Conservation (phyloP, 2,329 filamentous ascomycete species). For the Periconia digitata region DNA sequence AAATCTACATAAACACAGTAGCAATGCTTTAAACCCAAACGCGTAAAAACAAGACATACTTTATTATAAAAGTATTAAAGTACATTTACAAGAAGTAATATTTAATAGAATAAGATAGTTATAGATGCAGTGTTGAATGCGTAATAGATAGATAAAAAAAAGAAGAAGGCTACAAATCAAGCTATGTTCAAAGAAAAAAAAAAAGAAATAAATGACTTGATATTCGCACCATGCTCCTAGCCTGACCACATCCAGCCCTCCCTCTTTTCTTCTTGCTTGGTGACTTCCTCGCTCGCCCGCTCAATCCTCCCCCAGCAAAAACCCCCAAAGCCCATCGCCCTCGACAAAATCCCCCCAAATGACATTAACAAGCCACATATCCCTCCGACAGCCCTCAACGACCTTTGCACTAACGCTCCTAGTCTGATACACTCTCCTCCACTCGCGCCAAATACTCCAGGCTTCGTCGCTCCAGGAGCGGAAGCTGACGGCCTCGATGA, state of each 20-base stretch:
- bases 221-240: background rate
- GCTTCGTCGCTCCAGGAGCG: constrained; percentile 93
- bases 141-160: no score
- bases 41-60: no score
- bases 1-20: no score
- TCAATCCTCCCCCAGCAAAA: constrained; percentile 48
- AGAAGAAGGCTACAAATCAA: no score
- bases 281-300: background rate
- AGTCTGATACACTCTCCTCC: constrained; percentile 83
- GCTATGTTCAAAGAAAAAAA: no score
- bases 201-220: no score
- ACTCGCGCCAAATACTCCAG: constrained; percentile 93
- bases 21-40: no score
- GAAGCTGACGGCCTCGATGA: constrained; percentile 95
- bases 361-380: constrained; percentile 87
- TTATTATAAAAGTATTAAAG: no score
- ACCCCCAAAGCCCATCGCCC: constrained; percentile 69
- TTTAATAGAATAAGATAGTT: no score
- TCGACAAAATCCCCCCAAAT: constrained; percentile 80
- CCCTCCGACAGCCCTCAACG: constrained; percentile 66
- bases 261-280: background rate
- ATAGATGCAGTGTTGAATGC: no score
- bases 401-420: constrained; percentile 71
- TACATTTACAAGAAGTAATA: no score
- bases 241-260: background rate